Conservation (phyloP, 371 early-diverging fungal species). For the Apophysomyces sp. region DNA sequence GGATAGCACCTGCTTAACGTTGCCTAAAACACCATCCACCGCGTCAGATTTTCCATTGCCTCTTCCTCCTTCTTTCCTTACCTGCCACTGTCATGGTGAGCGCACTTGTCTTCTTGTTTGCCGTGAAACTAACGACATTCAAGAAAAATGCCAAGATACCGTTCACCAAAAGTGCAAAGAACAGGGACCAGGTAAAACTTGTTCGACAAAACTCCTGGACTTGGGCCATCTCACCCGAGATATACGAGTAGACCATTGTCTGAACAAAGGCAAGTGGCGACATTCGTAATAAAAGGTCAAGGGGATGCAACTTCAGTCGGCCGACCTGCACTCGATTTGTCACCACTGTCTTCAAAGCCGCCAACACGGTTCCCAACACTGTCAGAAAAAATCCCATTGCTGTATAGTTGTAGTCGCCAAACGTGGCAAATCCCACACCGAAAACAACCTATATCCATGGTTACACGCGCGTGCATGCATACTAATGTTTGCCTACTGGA, state of each 20-base stretch:
- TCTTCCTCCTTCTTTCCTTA: conserved; percentile 14
- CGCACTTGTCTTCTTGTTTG: conserved; percentile 83
- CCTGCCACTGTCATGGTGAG: conserved; percentile 89
- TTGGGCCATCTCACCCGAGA: conserved; percentile 68
- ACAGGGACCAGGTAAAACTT: conserved; percentile 42
- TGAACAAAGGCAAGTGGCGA: conserved; percentile 80
- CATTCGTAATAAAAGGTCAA: conserved; percentile 83
- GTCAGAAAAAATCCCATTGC: conserved; percentile 78
- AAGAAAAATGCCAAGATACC: conserved; percentile 84
- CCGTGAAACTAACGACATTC: conserved; percentile 81
- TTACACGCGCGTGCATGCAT: background rate
- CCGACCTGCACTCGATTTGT: conserved; percentile 86
- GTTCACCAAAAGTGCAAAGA: conserved; percentile 67
- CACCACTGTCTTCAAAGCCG: conserved; percentile 81
- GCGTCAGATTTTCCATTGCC: background rate
- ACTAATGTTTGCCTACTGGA: conserved; percentile 41
- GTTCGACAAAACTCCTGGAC: conserved; percentile 51
- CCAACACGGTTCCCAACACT: conserved; percentile 78
- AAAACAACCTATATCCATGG: conserved; percentile 52
- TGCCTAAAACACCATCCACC: conserved; percentile 41
- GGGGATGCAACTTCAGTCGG: conserved; percentile 76
- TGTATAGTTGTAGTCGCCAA: conserved; percentile 82
- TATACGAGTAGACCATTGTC: conserved; percentile 62
- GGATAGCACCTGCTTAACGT: conserved; percentile 87
- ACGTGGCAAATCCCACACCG: conserved; percentile 84